phyloP scores from a whole-genome alignment of 345 rosid species.

The Triadica sebifera region DNA sequence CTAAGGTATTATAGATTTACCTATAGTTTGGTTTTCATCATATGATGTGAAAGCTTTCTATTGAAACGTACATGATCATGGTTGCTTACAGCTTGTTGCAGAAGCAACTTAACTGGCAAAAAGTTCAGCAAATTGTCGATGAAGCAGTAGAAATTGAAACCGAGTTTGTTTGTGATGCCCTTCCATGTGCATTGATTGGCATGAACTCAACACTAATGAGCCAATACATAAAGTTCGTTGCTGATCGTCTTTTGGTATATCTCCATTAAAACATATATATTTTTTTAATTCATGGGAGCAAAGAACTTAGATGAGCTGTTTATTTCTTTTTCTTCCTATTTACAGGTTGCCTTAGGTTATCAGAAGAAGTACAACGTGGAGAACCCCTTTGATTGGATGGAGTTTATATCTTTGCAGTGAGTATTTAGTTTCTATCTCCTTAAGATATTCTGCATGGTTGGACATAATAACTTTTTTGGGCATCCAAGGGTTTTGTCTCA shows the following conservation, averaged over 20 bases:
- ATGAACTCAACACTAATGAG: slow-evolving; percentile 88
- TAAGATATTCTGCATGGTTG: neutral
- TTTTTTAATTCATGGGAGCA: neutral
- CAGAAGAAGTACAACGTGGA: slow-evolving; percentile 59
- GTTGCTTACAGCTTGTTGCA: slow-evolving; percentile 52
- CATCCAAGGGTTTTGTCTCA: neutral
- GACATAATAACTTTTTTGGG: no score
- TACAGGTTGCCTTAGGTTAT: slow-evolving; percentile 68
- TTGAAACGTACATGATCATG: neutral
- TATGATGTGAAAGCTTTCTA: neutral
- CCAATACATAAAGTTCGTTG: slow-evolving; percentile 86
- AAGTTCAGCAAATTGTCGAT: slow-evolving; percentile 59
- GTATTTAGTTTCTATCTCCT: slow-evolving; percentile 25
- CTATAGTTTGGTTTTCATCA: neutral
- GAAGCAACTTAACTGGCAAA: slow-evolving; percentile 56
- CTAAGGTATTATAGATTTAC: neutral
- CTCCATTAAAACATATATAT: neutral
- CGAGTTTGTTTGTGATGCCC: slow-evolving; percentile 84
- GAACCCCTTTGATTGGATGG: slow-evolving; percentile 99
- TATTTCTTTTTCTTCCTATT: slow-evolving; percentile 2
- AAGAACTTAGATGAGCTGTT: neutral
- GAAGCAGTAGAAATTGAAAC: slow-evolving; percentile 90
- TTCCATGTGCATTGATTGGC: slow-evolving; percentile 86
- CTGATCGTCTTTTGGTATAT: slow-evolving; percentile 83
- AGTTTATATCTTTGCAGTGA: slow-evolving; percentile 88